Evolutionary conservation across 2,329 filamentous ascomycete species (phyloP).

Genomic region (Nothophoma quercina): DNA sequence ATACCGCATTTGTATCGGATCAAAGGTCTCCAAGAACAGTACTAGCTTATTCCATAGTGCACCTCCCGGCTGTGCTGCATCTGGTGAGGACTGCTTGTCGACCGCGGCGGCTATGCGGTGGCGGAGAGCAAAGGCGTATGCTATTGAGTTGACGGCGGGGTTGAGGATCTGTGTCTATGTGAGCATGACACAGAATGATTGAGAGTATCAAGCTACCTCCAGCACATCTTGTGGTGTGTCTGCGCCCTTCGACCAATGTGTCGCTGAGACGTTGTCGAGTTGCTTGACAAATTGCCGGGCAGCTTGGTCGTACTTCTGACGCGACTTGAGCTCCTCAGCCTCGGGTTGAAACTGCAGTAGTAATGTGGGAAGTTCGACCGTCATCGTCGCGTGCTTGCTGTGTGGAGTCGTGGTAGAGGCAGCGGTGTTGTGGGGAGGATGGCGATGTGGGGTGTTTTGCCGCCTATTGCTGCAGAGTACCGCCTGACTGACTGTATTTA

Average conservation of each 20-base stretch:
- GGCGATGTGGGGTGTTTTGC: conserved; percentile 31
- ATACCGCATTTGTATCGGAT: conserved; percentile 64
- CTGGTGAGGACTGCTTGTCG: conserved; percentile 50
- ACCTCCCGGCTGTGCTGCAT: conserved; percentile 54
- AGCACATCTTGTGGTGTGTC: conserved; percentile 52
- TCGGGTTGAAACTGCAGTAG: conserved; percentile 48
- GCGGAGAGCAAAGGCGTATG: conserved; percentile 64
- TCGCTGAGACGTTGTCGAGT: conserved; percentile 42
- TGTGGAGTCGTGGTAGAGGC: conserved; percentile 8
- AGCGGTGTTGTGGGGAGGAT: conserved; percentile 17
- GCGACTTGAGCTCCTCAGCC: conserved; percentile 39
- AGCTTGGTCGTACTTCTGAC: conserved; percentile 50
- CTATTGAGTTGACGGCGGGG: conserved; percentile 65
- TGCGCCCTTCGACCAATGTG: conserved; percentile 45
- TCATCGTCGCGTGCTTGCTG: conserved; percentile 30
- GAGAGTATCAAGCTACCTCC: conserved; percentile 32
- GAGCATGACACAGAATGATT: conserved; percentile 5
- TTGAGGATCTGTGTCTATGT: conserved; percentile 54
- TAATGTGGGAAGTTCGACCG: conserved; percentile 37
- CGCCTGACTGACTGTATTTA: not conserved
- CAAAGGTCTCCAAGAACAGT: conserved; percentile 58
- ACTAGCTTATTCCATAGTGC: conserved; percentile 59
- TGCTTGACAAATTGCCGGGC: conserved; percentile 46
- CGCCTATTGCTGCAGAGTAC: conserved; percentile 1
- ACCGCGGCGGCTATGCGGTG: conserved; percentile 53